A percentile compares a stretch with the other conserved stretches of the same genome.
These are phyloP conservation scores for Hypholoma fasciculare DNA, from an alignment of 768 basidiomycete species.

Conservation along the genomic window DNA sequence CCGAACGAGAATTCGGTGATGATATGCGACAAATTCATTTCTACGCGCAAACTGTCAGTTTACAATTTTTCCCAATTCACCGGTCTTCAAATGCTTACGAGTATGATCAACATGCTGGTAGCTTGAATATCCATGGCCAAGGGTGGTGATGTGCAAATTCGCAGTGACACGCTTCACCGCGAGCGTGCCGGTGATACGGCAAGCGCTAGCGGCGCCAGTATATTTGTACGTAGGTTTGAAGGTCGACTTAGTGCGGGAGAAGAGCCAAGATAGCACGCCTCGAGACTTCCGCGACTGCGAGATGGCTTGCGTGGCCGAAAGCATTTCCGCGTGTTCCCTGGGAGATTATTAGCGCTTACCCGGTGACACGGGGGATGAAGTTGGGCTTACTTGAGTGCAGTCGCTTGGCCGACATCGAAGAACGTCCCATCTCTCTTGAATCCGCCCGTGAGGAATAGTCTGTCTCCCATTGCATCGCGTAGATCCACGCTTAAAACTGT, in stretches of 20 bases:
- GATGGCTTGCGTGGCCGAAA: conserved; percentile 71
- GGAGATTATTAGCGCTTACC: neutral
- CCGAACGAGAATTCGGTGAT: conserved; percentile 98
- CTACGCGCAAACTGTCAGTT: conserved; percentile 34
- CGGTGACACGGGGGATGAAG: neutral
- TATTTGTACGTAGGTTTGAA: conserved; percentile 80
- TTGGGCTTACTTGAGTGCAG: conserved; percentile 53
- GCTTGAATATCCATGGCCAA: conserved; percentile 93
- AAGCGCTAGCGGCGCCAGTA: conserved; percentile 68
- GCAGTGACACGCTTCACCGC: conserved; percentile 89
- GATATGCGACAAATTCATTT: conserved; percentile 96
- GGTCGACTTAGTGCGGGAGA: conserved; percentile 39
- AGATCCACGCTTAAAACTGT: conserved; percentile 86
- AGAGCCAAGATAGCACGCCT: conserved; percentile 64
- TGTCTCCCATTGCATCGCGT: conserved; percentile 91
- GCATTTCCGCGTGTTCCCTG: conserved; percentile 63
- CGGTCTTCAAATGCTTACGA: conserved; percentile 45
- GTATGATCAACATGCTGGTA: conserved; percentile 85
- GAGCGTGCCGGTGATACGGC: conserved; percentile 83
- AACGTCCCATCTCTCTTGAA: conserved; percentile 86
- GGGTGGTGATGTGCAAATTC: conserved; percentile 91
- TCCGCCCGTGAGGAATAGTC: conserved; percentile 76
- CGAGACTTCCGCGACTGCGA: conserved; percentile 75
- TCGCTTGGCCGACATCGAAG: conserved; percentile 85
- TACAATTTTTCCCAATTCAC: too few species aligned